Conservation (phyloP, 164 flowering plant species). For the Cinnamomum micranthum region DNA sequence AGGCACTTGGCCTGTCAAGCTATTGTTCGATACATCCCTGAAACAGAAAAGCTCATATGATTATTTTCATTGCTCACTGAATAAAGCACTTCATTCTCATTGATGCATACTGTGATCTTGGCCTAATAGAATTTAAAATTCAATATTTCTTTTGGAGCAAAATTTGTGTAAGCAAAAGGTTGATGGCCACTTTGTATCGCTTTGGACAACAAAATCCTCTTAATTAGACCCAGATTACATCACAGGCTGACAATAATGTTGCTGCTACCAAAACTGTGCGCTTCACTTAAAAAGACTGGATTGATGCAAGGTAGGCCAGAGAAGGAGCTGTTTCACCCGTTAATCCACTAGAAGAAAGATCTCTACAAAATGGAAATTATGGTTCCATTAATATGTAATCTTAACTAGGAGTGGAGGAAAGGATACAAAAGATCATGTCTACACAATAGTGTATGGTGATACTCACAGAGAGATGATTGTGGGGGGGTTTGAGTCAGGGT, state of each 20-base stretch:
- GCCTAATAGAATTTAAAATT: background rate
- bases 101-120: background rate
- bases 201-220: no score
- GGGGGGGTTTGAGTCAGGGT: conserved; percentile 14
- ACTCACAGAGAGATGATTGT: conserved; percentile 39
- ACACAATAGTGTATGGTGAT: background rate
- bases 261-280: no score
- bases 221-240: no score
- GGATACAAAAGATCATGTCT: background rate
- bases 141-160: background rate
- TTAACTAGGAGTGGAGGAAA: background rate
- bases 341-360: conserved; percentile 38
- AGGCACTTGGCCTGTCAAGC: no score
- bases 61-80: no score
- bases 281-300: conserved; percentile 34
- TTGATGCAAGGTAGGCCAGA: conserved; percentile 22
- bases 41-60: background rate
- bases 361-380: conserved; percentile 16
- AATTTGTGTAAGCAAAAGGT: background rate
- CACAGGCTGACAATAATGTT: no score
- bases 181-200: background rate
- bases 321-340: conserved; percentile 29
- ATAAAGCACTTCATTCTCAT: no score
- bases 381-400: background rate
- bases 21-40: background rate